Conservation (phyloP, 495 filamentous ascomycete species). For the Penicillium angulare region DNA sequence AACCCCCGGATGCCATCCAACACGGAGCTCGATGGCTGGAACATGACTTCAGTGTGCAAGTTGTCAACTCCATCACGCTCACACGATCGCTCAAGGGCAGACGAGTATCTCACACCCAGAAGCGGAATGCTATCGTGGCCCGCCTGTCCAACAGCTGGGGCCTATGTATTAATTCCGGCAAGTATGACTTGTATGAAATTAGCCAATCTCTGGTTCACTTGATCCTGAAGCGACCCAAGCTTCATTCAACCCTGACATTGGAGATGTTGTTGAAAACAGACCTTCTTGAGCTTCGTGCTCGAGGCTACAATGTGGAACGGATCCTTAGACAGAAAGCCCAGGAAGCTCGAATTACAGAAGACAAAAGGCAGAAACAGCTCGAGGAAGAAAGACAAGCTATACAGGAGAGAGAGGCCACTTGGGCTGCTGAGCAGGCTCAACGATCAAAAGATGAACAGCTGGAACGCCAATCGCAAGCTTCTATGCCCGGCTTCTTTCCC, state of each 20-base stretch:
- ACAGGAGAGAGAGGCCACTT: constrained; percentile 61
- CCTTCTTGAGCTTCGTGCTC: constrained; percentile 69
- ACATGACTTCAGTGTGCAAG: constrained; percentile 74
- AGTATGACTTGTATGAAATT: constrained; percentile 83
- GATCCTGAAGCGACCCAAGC: constrained; percentile 77
- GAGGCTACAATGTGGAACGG: constrained; percentile 92
- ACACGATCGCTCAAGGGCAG: constrained; percentile 69
- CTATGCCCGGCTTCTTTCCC: constrained; percentile 69
- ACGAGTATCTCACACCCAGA: constrained; percentile 62
- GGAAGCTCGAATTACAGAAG: constrained; percentile 81
- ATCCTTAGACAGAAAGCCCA: constrained; percentile 82
- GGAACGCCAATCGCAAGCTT: constrained; percentile 30
- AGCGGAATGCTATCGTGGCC: constrained; percentile 65
- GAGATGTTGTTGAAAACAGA: constrained; percentile 85
- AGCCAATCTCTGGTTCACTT: constrained; percentile 76
- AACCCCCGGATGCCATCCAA: constrained; percentile 62
- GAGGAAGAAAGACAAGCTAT: constrained; percentile 68
- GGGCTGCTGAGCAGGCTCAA: constrained; percentile 37
- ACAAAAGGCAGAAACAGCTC: constrained; percentile 69
- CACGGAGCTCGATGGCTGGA: constrained; percentile 88
- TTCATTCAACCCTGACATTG: constrained; percentile 79
- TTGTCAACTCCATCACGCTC: constrained; percentile 71
- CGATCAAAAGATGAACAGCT: constrained; percentile 28
- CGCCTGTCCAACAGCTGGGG: constrained; percentile 42
- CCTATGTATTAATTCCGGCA: constrained; percentile 59